phyloP scores from a whole-genome alignment of 257 asterid genomes.

The Pogostemon cablin region DNA sequence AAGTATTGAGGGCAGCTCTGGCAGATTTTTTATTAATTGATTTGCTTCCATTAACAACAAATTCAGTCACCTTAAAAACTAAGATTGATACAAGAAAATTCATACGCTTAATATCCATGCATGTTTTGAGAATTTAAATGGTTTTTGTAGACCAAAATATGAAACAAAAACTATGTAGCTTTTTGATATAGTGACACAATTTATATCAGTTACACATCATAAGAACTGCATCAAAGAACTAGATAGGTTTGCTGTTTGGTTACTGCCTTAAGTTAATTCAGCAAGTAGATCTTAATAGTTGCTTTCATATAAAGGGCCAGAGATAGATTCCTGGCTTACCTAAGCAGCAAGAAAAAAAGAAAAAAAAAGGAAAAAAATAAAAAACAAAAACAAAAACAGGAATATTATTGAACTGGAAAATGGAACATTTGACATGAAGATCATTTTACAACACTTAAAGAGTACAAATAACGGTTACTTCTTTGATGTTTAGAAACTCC shows the following conservation, averaged over 20 bases:
- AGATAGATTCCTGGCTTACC: constrained; percentile 3
- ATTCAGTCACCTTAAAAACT: constrained; percentile 3
- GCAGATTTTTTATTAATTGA: not conserved
- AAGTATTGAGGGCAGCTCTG: constrained; percentile 7
- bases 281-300: not conserved
- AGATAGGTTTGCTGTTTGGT: not conserved
- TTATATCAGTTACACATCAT: not conserved
- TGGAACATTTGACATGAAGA: not conserved
- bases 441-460: not conserved
- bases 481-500: no score
- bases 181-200: constrained; percentile 5
- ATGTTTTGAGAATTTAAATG: not conserved
- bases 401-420: not conserved
- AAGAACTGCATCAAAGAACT: not conserved
- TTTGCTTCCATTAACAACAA: constrained; percentile 5
- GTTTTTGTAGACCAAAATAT: not conserved
- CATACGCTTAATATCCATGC: constrained; percentile 17
- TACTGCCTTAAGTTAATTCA: not conserved
- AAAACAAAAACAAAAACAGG: not conserved
- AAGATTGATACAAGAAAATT: constrained; percentile 24
- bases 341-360: not conserved
- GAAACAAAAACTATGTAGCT: constrained; percentile 14
- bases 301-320: not conserved
- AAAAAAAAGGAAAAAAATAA: no score
- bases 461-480: not conserved